These are phyloP conservation scores for Coemansia sp. DNA, from an alignment of 371 early-diverging fungal species.

Conservation along the genomic window DNA sequence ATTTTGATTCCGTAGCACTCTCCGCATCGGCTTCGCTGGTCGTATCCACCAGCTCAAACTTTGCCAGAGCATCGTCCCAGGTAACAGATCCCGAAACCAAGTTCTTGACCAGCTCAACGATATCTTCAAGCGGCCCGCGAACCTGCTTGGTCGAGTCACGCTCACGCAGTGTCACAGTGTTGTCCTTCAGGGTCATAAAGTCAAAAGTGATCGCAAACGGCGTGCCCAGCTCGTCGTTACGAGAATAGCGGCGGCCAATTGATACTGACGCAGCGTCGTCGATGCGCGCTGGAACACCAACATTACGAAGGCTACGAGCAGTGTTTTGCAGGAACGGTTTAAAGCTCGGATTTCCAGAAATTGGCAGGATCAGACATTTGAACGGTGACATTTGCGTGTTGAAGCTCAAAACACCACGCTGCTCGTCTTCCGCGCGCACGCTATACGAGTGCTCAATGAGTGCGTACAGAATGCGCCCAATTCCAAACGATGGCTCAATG, in stretches of 20 bases:
- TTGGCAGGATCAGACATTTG: slow-evolving; percentile 91
- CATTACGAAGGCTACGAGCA: slow-evolving; percentile 61
- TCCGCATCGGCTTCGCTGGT: slow-evolving; percentile 4
- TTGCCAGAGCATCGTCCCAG: slow-evolving; percentile 66
- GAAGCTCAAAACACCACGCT: slow-evolving; percentile 88
- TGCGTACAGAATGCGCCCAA: slow-evolving; percentile 98
- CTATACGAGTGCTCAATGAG: slow-evolving; percentile 97
- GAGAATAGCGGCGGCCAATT: slow-evolving; percentile 98
- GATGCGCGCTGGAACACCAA: slow-evolving; percentile 73
- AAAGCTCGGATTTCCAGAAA: slow-evolving; percentile 81
- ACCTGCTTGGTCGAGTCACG: slow-evolving; percentile 97
- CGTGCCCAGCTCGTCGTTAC: slow-evolving; percentile 99
- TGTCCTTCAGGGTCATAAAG: slow-evolving; percentile 93
- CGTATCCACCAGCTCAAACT: slow-evolving; percentile 57
- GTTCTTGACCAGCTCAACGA: slow-evolving; percentile 71
- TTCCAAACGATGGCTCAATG: slow-evolving; percentile 99
- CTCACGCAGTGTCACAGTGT: slow-evolving; percentile 96
- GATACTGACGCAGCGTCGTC: slow-evolving; percentile 85
- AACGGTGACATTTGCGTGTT: slow-evolving; percentile 90
- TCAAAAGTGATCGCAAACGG: slow-evolving; percentile 99
- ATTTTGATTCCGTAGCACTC: not conserved
- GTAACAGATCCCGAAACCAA: slow-evolving; percentile 65
- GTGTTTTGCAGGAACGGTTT: slow-evolving; percentile 66
- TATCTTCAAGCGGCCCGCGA: slow-evolving; percentile 68
- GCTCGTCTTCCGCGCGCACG: slow-evolving; percentile 88